A percentile compares a stretch with the other conserved stretches of the same genome.
Conservation (phyloP, 306 rosid genomes). For the Trifolium fragiferum region DNA sequence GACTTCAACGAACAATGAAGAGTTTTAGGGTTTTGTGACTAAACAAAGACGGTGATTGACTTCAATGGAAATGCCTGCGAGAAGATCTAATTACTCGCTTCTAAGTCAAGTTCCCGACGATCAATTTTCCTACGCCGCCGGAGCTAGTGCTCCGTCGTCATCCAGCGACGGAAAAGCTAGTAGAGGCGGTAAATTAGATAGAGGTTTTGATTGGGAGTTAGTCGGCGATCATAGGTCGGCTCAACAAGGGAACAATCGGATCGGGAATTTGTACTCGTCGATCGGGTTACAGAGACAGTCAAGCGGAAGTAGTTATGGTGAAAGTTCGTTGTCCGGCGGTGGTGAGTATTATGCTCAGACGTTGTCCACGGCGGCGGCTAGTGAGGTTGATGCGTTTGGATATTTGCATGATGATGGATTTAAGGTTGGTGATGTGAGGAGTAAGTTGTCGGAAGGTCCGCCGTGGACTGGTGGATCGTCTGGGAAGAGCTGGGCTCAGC, state of each 20-base stretch:
- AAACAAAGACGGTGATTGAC: background rate
- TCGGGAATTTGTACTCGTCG: constrained; percentile 68
- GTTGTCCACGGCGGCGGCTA: constrained; percentile 61
- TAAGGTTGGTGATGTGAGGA: constrained; percentile 55
- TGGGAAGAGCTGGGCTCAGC: constrained; percentile 99
- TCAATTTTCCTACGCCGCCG: constrained; percentile 47
- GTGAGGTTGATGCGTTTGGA: constrained; percentile 72
- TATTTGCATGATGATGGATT: constrained; percentile 66
- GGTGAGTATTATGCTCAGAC: constrained; percentile 87
- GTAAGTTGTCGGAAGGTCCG: constrained; percentile 51
- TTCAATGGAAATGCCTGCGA: constrained; percentile 83
- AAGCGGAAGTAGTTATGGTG: constrained; percentile 95
- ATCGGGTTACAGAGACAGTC: constrained; percentile 94
- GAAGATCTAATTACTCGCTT: constrained; percentile 87
- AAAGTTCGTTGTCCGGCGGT: constrained; percentile 91
- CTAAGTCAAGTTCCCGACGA: constrained; percentile 84
- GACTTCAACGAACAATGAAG: constrained; percentile 56
- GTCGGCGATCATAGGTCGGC: constrained; percentile 63
- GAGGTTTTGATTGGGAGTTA: constrained; percentile 74
- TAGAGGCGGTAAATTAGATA: constrained; percentile 47
- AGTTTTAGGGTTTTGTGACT: constrained; percentile 61
- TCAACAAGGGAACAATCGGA: constrained; percentile 71
- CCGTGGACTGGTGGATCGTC: constrained; percentile 56
- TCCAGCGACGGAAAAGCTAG: constrained; percentile 70
- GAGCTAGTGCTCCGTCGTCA: constrained; percentile 52